Conservation (phyloP, 257 asterid genomes). For the Phtheirospermum japonicum region DNA sequence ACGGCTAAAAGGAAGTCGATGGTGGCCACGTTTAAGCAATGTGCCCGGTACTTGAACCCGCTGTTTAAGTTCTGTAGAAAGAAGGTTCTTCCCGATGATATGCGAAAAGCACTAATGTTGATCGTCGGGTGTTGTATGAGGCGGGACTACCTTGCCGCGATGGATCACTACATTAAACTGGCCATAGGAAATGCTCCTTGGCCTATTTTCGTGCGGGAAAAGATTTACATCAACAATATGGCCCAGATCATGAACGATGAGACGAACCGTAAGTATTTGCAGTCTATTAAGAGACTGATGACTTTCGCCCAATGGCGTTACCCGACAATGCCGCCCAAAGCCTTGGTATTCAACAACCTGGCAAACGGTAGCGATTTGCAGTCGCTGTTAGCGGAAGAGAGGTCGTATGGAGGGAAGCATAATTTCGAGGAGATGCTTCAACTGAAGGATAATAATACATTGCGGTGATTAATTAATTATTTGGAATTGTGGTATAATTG, state of each 20-base stretch:
- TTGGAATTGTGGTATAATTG: too few relatives aligned
- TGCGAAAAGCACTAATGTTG: constrained; percentile 68
- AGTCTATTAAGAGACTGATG: constrained; percentile 85
- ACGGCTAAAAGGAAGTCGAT: constrained; percentile 92
- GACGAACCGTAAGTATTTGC: constrained; percentile 91
- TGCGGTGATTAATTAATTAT: too few relatives aligned
- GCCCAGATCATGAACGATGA: constrained; percentile 99
- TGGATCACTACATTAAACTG: constrained; percentile 87
- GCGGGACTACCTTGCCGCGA: constrained; percentile 93
- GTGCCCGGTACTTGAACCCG: constrained; percentile 89
- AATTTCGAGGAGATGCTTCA: constrained; percentile 60
- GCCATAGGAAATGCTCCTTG: constrained; percentile 99
- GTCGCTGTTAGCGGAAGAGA: constrained; percentile 81
- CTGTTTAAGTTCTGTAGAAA: constrained; percentile 94
- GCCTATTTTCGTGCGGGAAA: constrained; percentile 99
- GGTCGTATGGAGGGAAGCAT: constrained; percentile 37
- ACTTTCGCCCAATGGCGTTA: constrained; percentile 91
- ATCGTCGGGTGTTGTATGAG: constrained; percentile 76
- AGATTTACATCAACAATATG: constrained; percentile 92
- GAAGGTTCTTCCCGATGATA: constrained; percentile 96
- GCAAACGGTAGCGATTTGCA: constrained; percentile 96
- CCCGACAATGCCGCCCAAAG: constrained; percentile 90
- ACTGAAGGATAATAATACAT: too few relatives aligned
- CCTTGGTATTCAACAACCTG: constrained; percentile 93
- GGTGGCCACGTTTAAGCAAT: constrained; percentile 94